These are phyloP conservation scores for Endotrypanum monterogeii DNA, from an alignment of 208 protist genomes.

Conservation along the genomic window DNA sequence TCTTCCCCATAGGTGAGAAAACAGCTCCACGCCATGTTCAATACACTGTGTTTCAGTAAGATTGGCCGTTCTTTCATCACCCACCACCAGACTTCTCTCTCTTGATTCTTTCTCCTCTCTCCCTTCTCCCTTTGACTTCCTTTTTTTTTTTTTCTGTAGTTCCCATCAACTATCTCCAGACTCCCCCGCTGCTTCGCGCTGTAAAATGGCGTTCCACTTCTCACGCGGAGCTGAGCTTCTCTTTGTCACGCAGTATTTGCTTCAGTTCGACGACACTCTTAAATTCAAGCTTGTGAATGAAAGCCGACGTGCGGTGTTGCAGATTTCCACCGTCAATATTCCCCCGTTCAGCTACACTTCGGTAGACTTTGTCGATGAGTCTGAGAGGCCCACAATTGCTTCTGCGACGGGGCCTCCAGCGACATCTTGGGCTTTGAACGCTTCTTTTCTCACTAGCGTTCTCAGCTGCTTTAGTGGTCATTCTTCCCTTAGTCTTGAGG, in stretches of 20 bases:
- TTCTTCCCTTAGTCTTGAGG: conserved; percentile 43
- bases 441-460: conserved; percentile 36
- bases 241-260: conserved; percentile 30
- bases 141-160: background rate
- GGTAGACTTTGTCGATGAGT: conserved; percentile 30
- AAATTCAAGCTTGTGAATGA: conserved; percentile 36
- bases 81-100: background rate
- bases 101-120: background rate
- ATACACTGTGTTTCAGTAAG: background rate
- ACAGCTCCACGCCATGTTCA: background rate
- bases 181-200: background rate
- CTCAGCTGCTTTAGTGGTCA: conserved; percentile 53
- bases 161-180: background rate
- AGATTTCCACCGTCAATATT: conserved; percentile 45
- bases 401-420: conserved; percentile 17
- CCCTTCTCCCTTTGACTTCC: background rate
- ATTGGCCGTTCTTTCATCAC: background rate
- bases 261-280: conserved; percentile 46
- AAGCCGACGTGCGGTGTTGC: conserved; percentile 16
- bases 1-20: background rate
- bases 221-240: conserved; percentile 28
- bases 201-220: conserved; percentile 33
- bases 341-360: conserved; percentile 66
- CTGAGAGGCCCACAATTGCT: conserved; percentile 9
- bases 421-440: conserved; percentile 54